A percentile compares a stretch with the other conserved stretches of the same genome.
These are phyloP conservation scores for Podospora australis DNA, from an alignment of 495 filamentous ascomycete genomes.

Conservation along the genomic window DNA sequence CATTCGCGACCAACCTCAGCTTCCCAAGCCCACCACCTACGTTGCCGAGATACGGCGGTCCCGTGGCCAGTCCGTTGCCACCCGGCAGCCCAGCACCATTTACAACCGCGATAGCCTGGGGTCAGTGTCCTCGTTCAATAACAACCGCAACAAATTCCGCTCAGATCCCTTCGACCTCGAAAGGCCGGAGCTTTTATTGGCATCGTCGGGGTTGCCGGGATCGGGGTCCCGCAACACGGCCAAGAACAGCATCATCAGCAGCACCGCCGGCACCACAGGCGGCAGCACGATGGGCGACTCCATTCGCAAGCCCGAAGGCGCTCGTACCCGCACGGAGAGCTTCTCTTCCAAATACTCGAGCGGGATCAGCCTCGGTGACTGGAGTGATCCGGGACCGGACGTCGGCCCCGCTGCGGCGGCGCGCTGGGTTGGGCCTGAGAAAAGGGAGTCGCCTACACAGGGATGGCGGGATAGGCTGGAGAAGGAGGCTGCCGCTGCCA, in stretches of 20 bases:
- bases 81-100: conserved; percentile 20
- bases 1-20: conserved; percentile 14
- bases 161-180: conserved; percentile 65
- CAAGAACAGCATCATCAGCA: conserved; percentile 15
- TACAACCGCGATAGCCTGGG: conserved; percentile 29
- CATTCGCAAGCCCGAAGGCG: conserved; percentile 8
- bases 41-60: conserved; percentile 39
- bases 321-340: conserved; percentile 27
- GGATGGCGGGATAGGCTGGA: neutral
- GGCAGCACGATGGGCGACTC: conserved; percentile 6
- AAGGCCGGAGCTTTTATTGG: conserved; percentile 42
- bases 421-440: neutral
- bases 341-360: conserved; percentile 42
- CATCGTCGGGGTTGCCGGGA: conserved; percentile 12
- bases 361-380: conserved; percentile 37
- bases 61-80: conserved; percentile 26
- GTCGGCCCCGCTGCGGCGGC: conserved; percentile 32
- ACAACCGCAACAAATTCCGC: conserved; percentile 45
- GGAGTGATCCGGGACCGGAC: conserved; percentile 49
- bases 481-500: conserved; percentile 17
- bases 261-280: conserved; percentile 16
- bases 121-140: conserved; percentile 19
- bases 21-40: conserved; percentile 31
- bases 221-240: neutral
- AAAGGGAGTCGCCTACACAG: neutral